These are phyloP conservation scores for Fusarium hainanense DNA, from an alignment of 2,329 filamentous ascomycete genomes.

Conservation along the genomic window DNA sequence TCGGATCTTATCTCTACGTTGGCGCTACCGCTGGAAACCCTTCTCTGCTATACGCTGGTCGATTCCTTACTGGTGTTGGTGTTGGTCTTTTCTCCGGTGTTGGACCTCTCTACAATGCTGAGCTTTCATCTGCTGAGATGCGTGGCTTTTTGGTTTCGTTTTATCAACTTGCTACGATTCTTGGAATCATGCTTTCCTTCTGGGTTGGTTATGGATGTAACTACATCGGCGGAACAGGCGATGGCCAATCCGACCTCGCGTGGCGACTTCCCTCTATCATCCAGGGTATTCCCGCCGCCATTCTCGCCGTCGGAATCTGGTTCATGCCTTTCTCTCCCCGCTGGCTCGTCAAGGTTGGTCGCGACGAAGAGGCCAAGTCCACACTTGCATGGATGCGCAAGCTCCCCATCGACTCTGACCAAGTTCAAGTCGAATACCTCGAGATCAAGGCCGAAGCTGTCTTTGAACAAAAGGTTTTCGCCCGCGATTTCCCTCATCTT, in stretches of 20 bases:
- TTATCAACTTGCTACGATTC: conserved; percentile 63
- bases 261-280: conserved; percentile 60
- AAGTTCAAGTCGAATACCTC: conserved; percentile 80
- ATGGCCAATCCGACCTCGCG: conserved; percentile 55
- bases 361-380: conserved; percentile 71
- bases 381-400: conserved; percentile 26
- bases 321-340: conserved; percentile 84
- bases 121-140: conserved; percentile 71
- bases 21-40: conserved; percentile 55
- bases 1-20: conserved; percentile 58
- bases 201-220: conserved; percentile 60
- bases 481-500: conserved; percentile 64
- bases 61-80: conserved; percentile 62
- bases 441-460: conserved; percentile 83
- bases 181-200: conserved; percentile 61
- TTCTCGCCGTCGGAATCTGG: conserved; percentile 76
- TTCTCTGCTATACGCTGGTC: conserved; percentile 58
- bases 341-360: conserved; percentile 78
- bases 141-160: conserved; percentile 73
- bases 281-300: conserved; percentile 55
- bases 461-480: conserved; percentile 78
- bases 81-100: conserved; percentile 60
- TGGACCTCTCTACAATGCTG: conserved; percentile 61
- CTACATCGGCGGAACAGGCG: conserved; percentile 60
- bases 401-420: conserved; percentile 66